Percentiles rank a stretch among this genome's conserved stretches.
Evolutionary conservation across 1,284 basidiomycete genomes (phyloP).

Genomic region (Clitocybe nebularis): DNA sequence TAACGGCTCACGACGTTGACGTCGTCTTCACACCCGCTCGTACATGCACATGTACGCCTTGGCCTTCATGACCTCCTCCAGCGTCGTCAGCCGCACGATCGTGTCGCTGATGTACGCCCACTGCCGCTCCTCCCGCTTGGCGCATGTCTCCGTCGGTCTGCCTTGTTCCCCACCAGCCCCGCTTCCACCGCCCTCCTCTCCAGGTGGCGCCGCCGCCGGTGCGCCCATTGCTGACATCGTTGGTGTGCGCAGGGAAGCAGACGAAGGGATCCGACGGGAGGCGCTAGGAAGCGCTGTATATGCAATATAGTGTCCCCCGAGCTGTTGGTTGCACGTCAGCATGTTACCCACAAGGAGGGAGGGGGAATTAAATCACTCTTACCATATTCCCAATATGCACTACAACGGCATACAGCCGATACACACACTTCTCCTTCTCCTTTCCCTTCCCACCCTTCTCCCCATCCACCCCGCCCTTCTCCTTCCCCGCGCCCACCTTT

Average conservation of each 20-base stretch:
- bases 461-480: slow-evolving; percentile 30
- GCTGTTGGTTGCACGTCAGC: slow-evolving; percentile 33
- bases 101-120: slow-evolving; percentile 94
- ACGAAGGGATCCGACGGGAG: slow-evolving; percentile 3
- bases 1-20: too few relatives aligned
- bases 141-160: slow-evolving; percentile 9
- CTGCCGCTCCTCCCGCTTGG: slow-evolving; percentile 45
- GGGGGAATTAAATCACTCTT: slow-evolving; percentile 5
- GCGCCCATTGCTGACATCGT: too few relatives aligned
- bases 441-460: slow-evolving; percentile 24
- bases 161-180: not conserved
- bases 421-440: slow-evolving; percentile 46
- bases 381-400: slow-evolving; percentile 92
- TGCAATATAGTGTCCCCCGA: slow-evolving; percentile 83
- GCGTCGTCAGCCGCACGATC: slow-evolving; percentile 68
- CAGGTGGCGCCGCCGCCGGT: too few relatives aligned
- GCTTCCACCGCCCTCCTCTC: not conserved
- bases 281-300: slow-evolving; percentile 61
- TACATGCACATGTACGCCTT: slow-evolving; percentile 93
- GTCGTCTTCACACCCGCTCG: slow-evolving; percentile 55
- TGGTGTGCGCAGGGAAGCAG: too few relatives aligned
- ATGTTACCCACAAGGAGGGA: slow-evolving; percentile 4
- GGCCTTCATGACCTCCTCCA: slow-evolving; percentile 86
- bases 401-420: slow-evolving; percentile 79
- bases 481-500: slow-evolving; percentile 28